A percentile compares a stretch with the other conserved stretches of the same genome.
Conservation (phyloP, 805 yeast species). For the Yamadazyma kitorensis region DNA sequence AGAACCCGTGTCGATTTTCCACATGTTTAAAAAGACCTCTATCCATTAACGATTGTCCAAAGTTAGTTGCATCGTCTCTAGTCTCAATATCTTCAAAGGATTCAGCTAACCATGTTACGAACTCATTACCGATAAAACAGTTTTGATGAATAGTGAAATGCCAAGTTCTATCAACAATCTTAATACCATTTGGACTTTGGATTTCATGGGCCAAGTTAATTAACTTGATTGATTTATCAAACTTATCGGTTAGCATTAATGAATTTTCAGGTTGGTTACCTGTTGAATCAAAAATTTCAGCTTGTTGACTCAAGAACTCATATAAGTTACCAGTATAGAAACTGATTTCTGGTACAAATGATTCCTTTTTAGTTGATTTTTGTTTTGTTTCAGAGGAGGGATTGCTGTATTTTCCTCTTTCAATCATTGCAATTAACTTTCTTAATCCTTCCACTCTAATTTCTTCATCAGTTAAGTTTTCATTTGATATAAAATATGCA, state of each 20-base stretch:
- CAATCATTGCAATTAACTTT: conserved; percentile 59
- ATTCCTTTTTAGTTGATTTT: conserved; percentile 25
- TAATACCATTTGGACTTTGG: conserved; percentile 64
- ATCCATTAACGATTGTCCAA: conserved; percentile 76
- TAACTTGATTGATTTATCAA: conserved; percentile 50
- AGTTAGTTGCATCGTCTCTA: conserved; percentile 78
- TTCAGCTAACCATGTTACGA: conserved; percentile 82
- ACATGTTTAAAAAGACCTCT: conserved; percentile 76
- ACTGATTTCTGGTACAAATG: conserved; percentile 68
- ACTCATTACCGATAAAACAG: conserved; percentile 81
- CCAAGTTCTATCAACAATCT: conserved; percentile 81
- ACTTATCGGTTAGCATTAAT: conserved; percentile 32
- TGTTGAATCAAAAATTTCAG: conserved; percentile 38
- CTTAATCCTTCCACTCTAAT: conserved; percentile 88
- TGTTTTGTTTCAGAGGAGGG: conserved; percentile 18
- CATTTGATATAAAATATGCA: conserved; percentile 49
- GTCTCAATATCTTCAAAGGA: conserved; percentile 76
- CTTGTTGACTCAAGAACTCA: conserved; percentile 52
- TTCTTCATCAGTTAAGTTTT: conserved; percentile 75
- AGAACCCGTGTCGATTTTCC: conserved; percentile 73
- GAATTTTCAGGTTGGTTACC: conserved; percentile 30
- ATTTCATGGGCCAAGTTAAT: conserved; percentile 59
- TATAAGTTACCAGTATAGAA: conserved; percentile 87
- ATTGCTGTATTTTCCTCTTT: conserved; percentile 50
- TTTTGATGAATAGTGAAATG: conserved; percentile 76